A percentile compares a stretch with the other conserved stretches of the same genome.
phyloP scores from a whole-genome alignment of 768 basidiomycete genomes.

The Naganishia kalamii region DNA sequence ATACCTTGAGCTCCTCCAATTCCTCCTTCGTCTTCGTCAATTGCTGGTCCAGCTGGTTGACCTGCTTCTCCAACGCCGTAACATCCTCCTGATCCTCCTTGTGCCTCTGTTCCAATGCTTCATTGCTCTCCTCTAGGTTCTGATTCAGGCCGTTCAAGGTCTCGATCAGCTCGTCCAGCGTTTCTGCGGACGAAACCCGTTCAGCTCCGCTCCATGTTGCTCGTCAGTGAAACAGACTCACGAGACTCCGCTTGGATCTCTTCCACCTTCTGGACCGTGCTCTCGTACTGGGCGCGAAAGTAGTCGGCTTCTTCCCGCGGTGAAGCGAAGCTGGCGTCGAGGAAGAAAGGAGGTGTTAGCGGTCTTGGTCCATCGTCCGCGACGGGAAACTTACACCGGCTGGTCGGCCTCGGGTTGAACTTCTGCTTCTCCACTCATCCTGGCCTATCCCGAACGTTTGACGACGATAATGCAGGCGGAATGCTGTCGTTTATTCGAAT shows the following conservation, averaged over 20 bases:
- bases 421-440: not conserved
- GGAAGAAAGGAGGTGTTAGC: too few species aligned
- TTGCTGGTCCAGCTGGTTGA: not conserved
- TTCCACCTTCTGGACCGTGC: conserved; percentile 8
- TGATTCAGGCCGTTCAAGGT: conserved; percentile 10
- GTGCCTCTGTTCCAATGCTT: conserved; percentile 6
- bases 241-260: conserved; percentile 15
- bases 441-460: too few species aligned
- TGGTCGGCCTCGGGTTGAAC: not conserved
- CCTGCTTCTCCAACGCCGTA: not conserved
- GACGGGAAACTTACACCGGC: not conserved
- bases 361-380: too few species aligned
- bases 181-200: not conserved
- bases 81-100: conserved; percentile 13
- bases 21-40: not conserved
- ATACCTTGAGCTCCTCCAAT: not conserved
- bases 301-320: conserved; percentile 8
- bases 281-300: conserved; percentile 3
- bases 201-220: not conserved
- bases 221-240: not conserved
- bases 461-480: too few species aligned
- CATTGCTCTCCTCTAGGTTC: conserved; percentile 5
- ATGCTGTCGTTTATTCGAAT: too few species aligned
- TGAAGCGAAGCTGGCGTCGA: not conserved
- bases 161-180: conserved; percentile 7